Evolutionary conservation across 768 basidiomycete species (phyloP).

Genomic region (Tephrocybe sp.): DNA sequence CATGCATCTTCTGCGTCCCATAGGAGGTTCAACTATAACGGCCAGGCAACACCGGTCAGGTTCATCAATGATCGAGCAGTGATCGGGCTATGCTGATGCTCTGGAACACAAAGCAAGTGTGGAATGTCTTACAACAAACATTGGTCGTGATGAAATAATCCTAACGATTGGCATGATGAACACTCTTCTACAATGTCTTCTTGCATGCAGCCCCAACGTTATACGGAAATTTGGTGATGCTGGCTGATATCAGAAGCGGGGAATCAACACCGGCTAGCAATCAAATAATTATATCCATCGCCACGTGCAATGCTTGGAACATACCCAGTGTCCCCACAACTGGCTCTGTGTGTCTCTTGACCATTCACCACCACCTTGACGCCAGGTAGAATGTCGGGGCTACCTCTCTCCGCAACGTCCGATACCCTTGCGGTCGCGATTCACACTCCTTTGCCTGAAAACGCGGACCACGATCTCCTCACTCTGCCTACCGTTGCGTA

Average conservation of each 20-base stretch:
- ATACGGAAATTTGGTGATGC: background rate
- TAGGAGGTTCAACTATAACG: no score
- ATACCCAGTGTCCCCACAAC: background rate
- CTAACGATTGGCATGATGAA: background rate
- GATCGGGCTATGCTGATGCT: no score
- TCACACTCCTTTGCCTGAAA: slow-evolving; percentile 13
- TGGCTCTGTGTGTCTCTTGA: slow-evolving; percentile 5
- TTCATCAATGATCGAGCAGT: no score
- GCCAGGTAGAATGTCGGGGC: slow-evolving; percentile 12
- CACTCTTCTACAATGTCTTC: background rate
- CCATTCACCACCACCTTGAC: slow-evolving; percentile 8
- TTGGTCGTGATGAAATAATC: no score
- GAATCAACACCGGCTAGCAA: slow-evolving; percentile 7
- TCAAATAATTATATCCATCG: background rate
- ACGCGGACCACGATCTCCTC: slow-evolving; percentile 4
- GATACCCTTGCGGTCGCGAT: slow-evolving; percentile 9
- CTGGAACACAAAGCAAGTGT: no score
- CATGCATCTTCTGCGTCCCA: no score
- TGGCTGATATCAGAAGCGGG: slow-evolving; percentile 2
- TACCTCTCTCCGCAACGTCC: slow-evolving; percentile 11
- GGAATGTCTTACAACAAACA: no score
- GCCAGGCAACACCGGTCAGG: no score
- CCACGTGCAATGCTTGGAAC: slow-evolving; percentile 12
- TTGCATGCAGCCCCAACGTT: background rate
- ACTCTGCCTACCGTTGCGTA: slow-evolving; percentile 11